These are phyloP conservation scores for Paraleonurus japonicus DNA, from an alignment of 257 asterid genomes.

Conservation along the genomic window DNA sequence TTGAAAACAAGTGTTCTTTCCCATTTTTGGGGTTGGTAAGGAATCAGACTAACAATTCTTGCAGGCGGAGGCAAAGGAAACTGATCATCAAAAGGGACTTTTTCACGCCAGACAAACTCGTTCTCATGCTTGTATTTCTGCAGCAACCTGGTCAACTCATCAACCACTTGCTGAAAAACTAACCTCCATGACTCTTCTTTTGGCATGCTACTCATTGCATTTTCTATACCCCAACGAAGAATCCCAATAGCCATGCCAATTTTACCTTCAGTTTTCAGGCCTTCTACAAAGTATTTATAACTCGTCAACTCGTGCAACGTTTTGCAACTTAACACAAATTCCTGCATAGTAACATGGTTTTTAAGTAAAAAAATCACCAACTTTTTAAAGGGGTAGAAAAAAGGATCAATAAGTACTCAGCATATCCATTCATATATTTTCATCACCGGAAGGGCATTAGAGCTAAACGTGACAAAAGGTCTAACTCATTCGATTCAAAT, in stretches of 20 bases:
- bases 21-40: constrained; percentile 44
- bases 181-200: constrained; percentile 53
- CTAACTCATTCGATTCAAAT: background rate
- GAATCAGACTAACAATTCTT: constrained; percentile 46
- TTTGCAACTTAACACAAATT: constrained; percentile 41
- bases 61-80: constrained; percentile 42
- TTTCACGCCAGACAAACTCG: constrained; percentile 58
- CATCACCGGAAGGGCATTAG: background rate
- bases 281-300: constrained; percentile 43
- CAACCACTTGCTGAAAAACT: constrained; percentile 34
- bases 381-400: background rate
- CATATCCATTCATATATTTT: background rate
- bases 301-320: constrained; percentile 50
- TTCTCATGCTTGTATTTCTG: constrained; percentile 61
- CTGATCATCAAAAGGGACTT: constrained; percentile 31
- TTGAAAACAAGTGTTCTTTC: constrained; percentile 39
- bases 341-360: constrained; percentile 35
- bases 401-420: background rate
- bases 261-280: constrained; percentile 46
- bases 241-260: constrained; percentile 51
- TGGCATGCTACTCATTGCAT: constrained; percentile 36
- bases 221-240: constrained; percentile 45
- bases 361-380: background rate
- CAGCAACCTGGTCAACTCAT: constrained; percentile 38
- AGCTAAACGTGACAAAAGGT: background rate